Base-by-base conservation (phyloP, 148 eudicot species). In the Pharnaceum exiguum region DNA sequence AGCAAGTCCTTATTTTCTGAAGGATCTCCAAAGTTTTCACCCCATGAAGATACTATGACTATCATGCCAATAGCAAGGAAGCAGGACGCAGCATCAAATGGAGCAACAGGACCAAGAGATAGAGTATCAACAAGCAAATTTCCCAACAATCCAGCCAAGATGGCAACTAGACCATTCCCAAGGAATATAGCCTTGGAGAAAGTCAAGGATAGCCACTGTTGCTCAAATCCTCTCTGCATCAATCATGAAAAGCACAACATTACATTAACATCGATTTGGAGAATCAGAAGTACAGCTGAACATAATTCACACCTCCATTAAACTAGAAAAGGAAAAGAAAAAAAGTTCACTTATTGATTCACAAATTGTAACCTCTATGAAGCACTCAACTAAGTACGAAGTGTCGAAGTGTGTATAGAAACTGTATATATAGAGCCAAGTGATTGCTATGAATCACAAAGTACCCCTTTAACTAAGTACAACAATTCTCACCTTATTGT, bases 121-220 rank as follows among this genome's bases (percentile, higher is more conserved):
- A 88, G 9, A 42, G 82, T 73, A 65, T 86, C 82, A 46, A 93
- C 99, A 0, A 93, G 91, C 25, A 88, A 49, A 73, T 93, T 93
- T 22, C 99, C 99, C 38, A 93, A 82, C 42, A 93, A 70, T 11
- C 99, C 99, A 49, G 99, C 28, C 19, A 93, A 3, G 63, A 93
- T 89, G 51, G 99, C 99, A 65, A 93, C 87, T 9, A 93, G 79
- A 70, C 99, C 99, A 38, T 93, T 89, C 15, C 99, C 99, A 56
- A 93, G 85, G 75, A 93, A 93, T 56, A 93, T 82, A 55, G 98
- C 98, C 74, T 93, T 93, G 28, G 98, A 88, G 79, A 93, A 93
- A 35, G 98, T 93, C 46, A 93, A 48, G 30, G 96, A 93, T 18
- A 93, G 85, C 98, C 98, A 93, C 50, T 93, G 96, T 49, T 78